Percentiles rank a stretch among this genome's conserved stretches.
These are phyloP conservation scores for Paracamarosporium sp. DNA, from an alignment of 2,329 filamentous ascomycete genomes.

Conservation along the genomic window DNA sequence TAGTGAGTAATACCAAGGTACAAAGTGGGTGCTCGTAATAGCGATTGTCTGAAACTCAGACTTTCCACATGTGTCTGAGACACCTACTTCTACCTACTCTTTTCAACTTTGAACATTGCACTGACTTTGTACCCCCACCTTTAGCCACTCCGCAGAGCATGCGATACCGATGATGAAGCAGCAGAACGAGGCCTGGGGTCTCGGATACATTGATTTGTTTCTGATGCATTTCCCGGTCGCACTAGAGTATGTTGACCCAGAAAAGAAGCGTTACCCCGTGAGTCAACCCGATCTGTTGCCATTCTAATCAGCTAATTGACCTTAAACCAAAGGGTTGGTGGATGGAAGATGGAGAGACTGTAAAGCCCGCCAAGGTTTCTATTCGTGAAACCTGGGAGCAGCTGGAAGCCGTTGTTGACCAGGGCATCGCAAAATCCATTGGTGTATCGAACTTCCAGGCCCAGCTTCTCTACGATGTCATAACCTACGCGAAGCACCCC, in stretches of 20 bases:
- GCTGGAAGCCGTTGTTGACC: constrained; percentile 34
- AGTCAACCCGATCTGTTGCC: neutral
- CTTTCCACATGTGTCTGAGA: no score
- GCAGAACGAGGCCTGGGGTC: constrained; percentile 78
- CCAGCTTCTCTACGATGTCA: constrained; percentile 57
- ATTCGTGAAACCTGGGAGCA: constrained; percentile 43
- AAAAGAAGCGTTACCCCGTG: constrained; percentile 27
- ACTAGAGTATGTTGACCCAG: constrained; percentile 82
- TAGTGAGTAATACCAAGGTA: constrained; percentile 46
- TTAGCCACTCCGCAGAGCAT: constrained; percentile 72
- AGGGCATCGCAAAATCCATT: constrained; percentile 62
- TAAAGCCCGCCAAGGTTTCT: constrained; percentile 22
- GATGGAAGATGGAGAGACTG: constrained; percentile 58
- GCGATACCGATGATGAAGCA: constrained; percentile 76
- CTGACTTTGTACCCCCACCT: neutral
- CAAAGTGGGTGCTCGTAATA: neutral
- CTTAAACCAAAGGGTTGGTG: constrained; percentile 44
- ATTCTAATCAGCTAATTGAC: neutral
- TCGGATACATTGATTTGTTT: constrained; percentile 87
- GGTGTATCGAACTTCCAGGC: constrained; percentile 28
- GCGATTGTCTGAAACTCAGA: neutral
- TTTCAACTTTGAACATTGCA: neutral
- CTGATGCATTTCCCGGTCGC: constrained; percentile 87
- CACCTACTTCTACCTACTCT: neutral
- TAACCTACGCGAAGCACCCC: constrained; percentile 50